A percentile compares a stretch with the other conserved stretches of the same genome.
Conservation (phyloP, 108 stramenopile species). For the Cyclotella choctawhatcheeana region DNA sequence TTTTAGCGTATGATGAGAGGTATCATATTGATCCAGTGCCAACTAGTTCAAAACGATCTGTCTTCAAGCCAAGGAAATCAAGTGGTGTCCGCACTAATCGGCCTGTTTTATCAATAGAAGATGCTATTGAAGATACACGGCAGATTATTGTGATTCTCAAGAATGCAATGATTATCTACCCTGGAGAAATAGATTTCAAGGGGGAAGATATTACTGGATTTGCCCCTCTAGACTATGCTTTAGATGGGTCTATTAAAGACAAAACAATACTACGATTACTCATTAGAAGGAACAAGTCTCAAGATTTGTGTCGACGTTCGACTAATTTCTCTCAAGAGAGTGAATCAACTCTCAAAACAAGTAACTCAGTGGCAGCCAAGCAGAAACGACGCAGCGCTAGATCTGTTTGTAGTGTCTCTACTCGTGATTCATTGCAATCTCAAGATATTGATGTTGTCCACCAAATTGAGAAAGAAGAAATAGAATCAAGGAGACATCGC, state of each 20-base stretch:
- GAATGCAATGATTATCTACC: conserved; percentile 39
- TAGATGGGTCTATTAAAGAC: conserved; percentile 21
- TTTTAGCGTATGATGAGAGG: conserved; percentile 1
- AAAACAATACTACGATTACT: conserved; percentile 20
- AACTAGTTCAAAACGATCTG: background rate
- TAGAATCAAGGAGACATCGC: conserved; percentile 19
- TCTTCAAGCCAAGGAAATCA: background rate
- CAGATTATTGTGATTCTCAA: conserved; percentile 29
- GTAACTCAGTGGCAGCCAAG: background rate
- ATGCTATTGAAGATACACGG: conserved; percentile 4
- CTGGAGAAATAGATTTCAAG: conserved; percentile 42
- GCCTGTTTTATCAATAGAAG: conserved; percentile 1
- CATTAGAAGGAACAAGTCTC: conserved; percentile 15
- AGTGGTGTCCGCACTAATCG: background rate
- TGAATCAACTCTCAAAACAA: conserved; percentile 8
- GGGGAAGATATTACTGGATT: conserved; percentile 39
- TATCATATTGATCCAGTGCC: background rate
- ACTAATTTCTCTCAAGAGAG: conserved; percentile 2
- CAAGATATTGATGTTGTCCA: conserved; percentile 19
- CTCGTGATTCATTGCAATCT: background rate
- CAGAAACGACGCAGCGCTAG: background rate
- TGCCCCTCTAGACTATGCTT: conserved; percentile 45
- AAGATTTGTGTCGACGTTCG: background rate
- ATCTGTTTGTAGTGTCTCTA: background rate
- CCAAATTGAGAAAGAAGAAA: conserved; percentile 32